A percentile compares a stretch with the other conserved stretches of the same genome.
Conservation (phyloP, 1,284 basidiomycete species). For the Trametes polyzona region DNA sequence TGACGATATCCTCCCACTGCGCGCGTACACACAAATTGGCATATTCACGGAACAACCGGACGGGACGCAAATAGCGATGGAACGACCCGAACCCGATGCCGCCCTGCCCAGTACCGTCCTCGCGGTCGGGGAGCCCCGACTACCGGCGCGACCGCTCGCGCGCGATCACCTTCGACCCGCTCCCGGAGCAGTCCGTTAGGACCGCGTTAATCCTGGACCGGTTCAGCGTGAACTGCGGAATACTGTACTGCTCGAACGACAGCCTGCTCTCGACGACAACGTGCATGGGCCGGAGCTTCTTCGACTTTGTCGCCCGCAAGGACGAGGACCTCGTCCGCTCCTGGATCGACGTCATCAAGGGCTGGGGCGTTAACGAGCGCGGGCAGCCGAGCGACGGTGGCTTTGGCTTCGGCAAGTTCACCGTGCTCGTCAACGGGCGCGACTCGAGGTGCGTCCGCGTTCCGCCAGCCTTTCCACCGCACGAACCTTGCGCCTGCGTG, state of each 20-base stretch:
- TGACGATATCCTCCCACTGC: background rate
- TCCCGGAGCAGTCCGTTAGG: conserved; percentile 66
- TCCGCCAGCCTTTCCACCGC: background rate
- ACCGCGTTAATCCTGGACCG: conserved; percentile 77
- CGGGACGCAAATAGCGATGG: too few relatives aligned
- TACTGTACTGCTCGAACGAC: conserved; percentile 74
- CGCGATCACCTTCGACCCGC: conserved; percentile 54
- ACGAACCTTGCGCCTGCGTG: too few relatives aligned
- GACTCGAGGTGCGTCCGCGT: conserved; percentile 57
- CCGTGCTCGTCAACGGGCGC: conserved; percentile 55
- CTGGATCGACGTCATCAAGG: conserved; percentile 76
- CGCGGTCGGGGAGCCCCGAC: conserved; percentile 18
- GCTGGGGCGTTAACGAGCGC: conserved; percentile 79
- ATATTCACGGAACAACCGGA: too few relatives aligned
- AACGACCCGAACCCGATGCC: conserved; percentile 69
- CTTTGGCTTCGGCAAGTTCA: conserved; percentile 76
- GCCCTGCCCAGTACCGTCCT: conserved; percentile 30
- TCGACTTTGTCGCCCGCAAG: conserved; percentile 65
- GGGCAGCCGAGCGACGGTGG: conserved; percentile 81
- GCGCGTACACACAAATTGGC: too few relatives aligned
- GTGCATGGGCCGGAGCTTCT: conserved; percentile 70
- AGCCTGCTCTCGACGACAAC: conserved; percentile 58
- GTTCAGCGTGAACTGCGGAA: conserved; percentile 63
- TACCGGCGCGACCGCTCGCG: conserved; percentile 21
- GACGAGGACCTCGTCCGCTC: conserved; percentile 65